Evolutionary conservation across 2,329 filamentous ascomycete genomes (phyloP), one percentile per base, ranked within the genome.

Genomic region (Emericellopsis cladophorae): DNA sequence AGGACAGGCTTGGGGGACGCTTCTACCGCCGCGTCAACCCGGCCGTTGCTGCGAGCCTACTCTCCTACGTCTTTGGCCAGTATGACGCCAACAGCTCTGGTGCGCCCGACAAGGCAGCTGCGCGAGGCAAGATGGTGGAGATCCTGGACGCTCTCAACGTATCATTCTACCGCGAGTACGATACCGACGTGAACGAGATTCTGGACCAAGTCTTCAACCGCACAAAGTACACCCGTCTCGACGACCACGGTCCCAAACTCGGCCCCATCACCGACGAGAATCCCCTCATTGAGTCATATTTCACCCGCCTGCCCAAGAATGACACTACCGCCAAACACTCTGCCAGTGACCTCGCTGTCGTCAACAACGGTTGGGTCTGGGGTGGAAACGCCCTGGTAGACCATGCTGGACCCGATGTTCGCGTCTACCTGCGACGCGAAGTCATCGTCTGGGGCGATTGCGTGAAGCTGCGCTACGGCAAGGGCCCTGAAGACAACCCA

Each of bases 331-430:
- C 78, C 45, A 80, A 85, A 53, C 82, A 93, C 53, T 79, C 79
- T 43, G 71, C 79, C 2, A 81, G 81, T 43, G 81, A 88, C 35
- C 70, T 94, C 36, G 85, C 86, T 3, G 65, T 98, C 40, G 89
- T 81, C 33, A 96, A 96, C 62, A 98, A 98, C 55, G 92, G 92
- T 35, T 98, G 92, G 92, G 89, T 98, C 8, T 98, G 92, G 92
- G 90, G 86, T 44, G 90, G 90, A 6, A 93, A 96, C 62, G 90
- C 92, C 2, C 74, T 96, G 61, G 74, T 86, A 35, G 92, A 98
- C 64, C 92, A 96, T 54, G 92, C 92, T 24, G 93, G 93, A 0
- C 83, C 88, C 0, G 70, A 84, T 37, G 95, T 90, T 8, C 80
- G 81, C 42, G 88, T 90, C n/a, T 98, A 98, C 54, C 73, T 98